Base-by-base conservation (phyloP, 495 filamentous ascomycete species). In the Talaromyces thailandensis region DNA sequence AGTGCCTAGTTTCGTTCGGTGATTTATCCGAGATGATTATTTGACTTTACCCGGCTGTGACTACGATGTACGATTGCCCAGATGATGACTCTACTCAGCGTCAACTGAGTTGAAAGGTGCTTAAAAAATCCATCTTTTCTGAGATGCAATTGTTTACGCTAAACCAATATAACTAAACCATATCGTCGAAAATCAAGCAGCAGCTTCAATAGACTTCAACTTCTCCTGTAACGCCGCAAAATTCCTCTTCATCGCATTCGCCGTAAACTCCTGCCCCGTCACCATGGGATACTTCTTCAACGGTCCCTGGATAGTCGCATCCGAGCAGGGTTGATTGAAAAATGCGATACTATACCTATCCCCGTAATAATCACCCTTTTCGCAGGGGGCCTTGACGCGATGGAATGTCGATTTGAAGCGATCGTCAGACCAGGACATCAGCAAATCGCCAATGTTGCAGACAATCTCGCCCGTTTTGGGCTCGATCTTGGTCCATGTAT, bases 371-470 rank as follows among this genome's bases (percentile, higher is more conserved):
- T 86, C 85, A 3, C 72, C 74, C 0, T 69, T 61, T 31, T 81
- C 75, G 29, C 72, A 74, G 11, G 84, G 84, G 43, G 84, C 83
- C 71, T 82, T 82, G 31, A 86, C 83, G 1, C 84, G 79, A 64
- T 87, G 85, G 58, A 85, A 85, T 0, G 82, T 84, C 50, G 81
- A 84, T 71, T 87, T 88, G 71, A 88, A 86, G 31, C 85, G 79
- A 67, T 88, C 86, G 64, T 88, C 86, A 53, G 80, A 85, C 84
- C 86, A 88, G 14, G 76, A 81, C 85, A 88, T 88, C 28, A 89
- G 76, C 65, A 88, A 73, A 67, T 88, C 85, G 14, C 86, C 86
- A 62, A 88, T 86, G 66, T 88, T 89, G 64, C 84, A 87, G 12
- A 87, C 83, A 56, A 86, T 84, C 64, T 85, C 84, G 0, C 81